Evolutionary conservation across 208 protist genomes (phyloP).

Genomic region (Leishmania braziliensis): DNA sequence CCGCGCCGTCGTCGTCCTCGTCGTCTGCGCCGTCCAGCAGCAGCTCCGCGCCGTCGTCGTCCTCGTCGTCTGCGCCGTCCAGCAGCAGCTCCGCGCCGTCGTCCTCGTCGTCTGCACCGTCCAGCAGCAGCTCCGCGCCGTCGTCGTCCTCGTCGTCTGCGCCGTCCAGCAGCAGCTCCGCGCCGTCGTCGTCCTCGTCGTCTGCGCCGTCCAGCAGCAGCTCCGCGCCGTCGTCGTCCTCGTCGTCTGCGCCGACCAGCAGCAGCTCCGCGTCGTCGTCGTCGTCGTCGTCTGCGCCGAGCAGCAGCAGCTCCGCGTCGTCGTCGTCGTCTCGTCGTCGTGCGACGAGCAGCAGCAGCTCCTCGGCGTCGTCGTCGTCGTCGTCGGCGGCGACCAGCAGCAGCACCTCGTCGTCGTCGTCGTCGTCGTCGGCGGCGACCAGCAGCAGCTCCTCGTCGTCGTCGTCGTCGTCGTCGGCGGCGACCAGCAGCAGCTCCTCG

Average conservation of each 20-base stretch:
- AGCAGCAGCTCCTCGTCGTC: not conserved
- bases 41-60: not conserved
- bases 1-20: not conserved
- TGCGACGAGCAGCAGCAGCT: not conserved
- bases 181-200: not conserved
- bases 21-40: not conserved
- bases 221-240: not conserved
- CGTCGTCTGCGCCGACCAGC: not conserved
- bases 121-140: not conserved
- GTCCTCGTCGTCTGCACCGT: not conserved
- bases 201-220: not conserved
- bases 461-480: not conserved
- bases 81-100: not conserved
- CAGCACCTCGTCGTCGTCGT: not conserved
- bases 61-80: not conserved
- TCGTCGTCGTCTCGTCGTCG: not conserved
- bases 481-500: not conserved
- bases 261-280: not conserved
- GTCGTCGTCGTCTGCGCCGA: not conserved
- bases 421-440: not conserved
- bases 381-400: not conserved
- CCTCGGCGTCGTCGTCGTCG: not conserved
- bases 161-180: not conserved
- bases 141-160: not conserved
- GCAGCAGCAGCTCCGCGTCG: not conserved